Conservation (phyloP, 176 grass and related monocot species). For the Pontederia crassipes region DNA sequence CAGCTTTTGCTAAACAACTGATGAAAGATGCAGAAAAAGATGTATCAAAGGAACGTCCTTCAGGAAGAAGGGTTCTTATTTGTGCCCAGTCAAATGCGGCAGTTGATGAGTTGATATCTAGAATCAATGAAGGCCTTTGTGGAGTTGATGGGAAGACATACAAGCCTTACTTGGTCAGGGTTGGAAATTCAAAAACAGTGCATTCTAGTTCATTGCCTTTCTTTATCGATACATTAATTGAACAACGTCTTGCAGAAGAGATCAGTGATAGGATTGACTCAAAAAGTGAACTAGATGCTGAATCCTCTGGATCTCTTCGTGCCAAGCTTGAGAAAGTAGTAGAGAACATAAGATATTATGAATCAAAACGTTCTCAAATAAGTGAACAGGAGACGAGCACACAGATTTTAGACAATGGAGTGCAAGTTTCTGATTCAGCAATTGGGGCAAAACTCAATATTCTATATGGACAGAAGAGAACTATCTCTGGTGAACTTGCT, state of each 20-base stretch:
- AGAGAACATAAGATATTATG: constrained; percentile 76
- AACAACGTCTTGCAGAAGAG: constrained; percentile 65
- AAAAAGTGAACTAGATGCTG: constrained; percentile 38
- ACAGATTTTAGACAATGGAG: constrained; percentile 15
- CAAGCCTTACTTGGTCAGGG: constrained; percentile 33
- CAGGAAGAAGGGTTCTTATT: no score
- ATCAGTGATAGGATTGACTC: constrained; percentile 34
- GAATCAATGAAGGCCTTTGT: constrained; percentile 55
- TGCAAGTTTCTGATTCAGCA: constrained; percentile 65
- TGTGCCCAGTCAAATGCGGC: no score
- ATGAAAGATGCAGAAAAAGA: constrained; percentile 27
- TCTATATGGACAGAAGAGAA: constrained; percentile 76
- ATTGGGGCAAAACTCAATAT: constrained; percentile 71
- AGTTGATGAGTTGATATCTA: constrained; percentile 88
- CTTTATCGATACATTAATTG: constrained; percentile 94
- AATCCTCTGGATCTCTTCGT: constrained; percentile 67
- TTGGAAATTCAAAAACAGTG: constrained; percentile 38
- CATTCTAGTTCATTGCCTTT: constrained; percentile 74
- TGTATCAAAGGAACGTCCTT: no score
- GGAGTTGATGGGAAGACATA: constrained; percentile 41
- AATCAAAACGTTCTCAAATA: constrained; percentile 68
- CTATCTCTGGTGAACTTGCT: constrained; percentile 67
- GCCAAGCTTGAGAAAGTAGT: constrained; percentile 74
- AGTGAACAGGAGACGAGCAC: constrained; percentile 32
- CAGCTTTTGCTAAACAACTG: no score